Percentiles rank a stretch among this genome's conserved stretches.
Conservation (phyloP, 306 rosid species). For the Cucurbita ficifolia region DNA sequence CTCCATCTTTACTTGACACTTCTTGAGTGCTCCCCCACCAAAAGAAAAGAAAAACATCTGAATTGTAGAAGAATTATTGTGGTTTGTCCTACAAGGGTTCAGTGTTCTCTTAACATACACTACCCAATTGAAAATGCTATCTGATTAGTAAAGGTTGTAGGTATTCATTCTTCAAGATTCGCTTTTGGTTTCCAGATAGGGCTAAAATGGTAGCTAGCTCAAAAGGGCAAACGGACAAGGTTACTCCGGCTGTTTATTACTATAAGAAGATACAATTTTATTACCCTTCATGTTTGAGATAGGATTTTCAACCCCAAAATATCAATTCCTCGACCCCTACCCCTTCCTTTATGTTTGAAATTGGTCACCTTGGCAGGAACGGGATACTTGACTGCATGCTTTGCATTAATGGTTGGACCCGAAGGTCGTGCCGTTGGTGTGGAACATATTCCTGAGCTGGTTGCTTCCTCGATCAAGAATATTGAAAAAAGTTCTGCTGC, state of each 20-base stretch:
- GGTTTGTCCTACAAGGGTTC: no score
- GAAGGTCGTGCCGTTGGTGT: conserved; percentile 70
- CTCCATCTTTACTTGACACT: not conserved
- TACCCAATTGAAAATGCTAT: no score
- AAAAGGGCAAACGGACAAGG: not conserved
- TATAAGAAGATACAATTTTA: not conserved
- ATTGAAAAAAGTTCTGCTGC: conserved; percentile 70
- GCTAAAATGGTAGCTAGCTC: no score
- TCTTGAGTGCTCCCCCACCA: not conserved
- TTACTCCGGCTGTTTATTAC: not conserved
- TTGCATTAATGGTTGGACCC: conserved; percentile 83
- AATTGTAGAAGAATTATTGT: no score
- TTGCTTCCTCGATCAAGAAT: conserved; percentile 51
- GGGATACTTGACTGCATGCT: conserved; percentile 88
- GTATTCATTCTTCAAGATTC: not conserved
- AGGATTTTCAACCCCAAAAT: not conserved
- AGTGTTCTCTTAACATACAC: no score
- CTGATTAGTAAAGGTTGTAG: not conserved
- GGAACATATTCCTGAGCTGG: conserved; percentile 91
- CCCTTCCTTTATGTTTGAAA: not conserved
- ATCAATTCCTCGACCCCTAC: not conserved
- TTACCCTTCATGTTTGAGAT: not conserved
- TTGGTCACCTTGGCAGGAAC: conserved; percentile 42
- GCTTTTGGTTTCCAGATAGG: not conserved
- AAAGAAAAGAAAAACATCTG: no score